Percentiles rank a stretch among this genome's conserved stretches.
These are phyloP conservation scores for Galerina marginata DNA, from an alignment of 768 basidiomycete genomes.

Conservation along the genomic window DNA sequence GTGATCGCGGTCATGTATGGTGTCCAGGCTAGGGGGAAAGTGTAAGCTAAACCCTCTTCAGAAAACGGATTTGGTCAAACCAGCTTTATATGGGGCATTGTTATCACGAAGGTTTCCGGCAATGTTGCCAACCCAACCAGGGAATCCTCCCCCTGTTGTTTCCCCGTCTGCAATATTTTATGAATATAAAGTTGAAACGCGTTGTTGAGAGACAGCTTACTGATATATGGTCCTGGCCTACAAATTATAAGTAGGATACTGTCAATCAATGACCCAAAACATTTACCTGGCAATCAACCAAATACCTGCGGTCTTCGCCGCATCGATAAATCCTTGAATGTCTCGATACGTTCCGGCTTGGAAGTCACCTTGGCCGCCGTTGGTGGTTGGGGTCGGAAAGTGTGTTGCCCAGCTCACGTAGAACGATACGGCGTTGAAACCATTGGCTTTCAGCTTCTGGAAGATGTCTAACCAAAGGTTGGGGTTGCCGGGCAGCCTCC, in stretches of 20 bases:
- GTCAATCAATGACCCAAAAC: background rate
- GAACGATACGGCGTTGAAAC: slow-evolving; percentile 66
- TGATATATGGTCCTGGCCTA: slow-evolving; percentile 60
- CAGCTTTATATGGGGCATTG: slow-evolving; percentile 51
- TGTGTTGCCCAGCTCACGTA: slow-evolving; percentile 65
- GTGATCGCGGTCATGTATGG: slow-evolving; percentile 58
- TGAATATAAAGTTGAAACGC: background rate
- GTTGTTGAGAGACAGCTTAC: slow-evolving; percentile 28
- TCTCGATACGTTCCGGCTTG: slow-evolving; percentile 54
- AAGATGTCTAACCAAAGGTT: slow-evolving; percentile 64
- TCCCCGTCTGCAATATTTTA: slow-evolving; percentile 41
- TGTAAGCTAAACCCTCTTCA: background rate
- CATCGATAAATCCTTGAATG: slow-evolving; percentile 57
- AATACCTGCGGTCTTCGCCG: slow-evolving; percentile 54
- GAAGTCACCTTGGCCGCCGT: slow-evolving; percentile 53
- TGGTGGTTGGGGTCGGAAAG: slow-evolving; percentile 52
- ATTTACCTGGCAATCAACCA: slow-evolving; percentile 35
- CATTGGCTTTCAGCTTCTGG: slow-evolving; percentile 65
- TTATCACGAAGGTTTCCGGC: slow-evolving; percentile 55
- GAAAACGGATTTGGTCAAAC: slow-evolving; percentile 23
- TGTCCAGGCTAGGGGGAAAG: slow-evolving; percentile 48
- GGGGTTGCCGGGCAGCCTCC: slow-evolving; percentile 57
- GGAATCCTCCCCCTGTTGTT: slow-evolving; percentile 62
- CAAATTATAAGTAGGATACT: background rate
- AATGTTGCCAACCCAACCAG: slow-evolving; percentile 63